Percentiles rank a stretch among this genome's conserved stretches.
Conservation (phyloP, 129 eudicot species). For the Daucus carota region DH1_v3.0 NC_030385.2:18823001-18823500, state of each 20-base stretch:
- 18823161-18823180: conserved; percentile 72
- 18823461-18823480: background rate
- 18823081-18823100: conserved; percentile 53
- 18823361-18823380: background rate
- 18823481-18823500: background rate
- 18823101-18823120: conserved; percentile 50
- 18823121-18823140: conserved; percentile 62
- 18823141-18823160: conserved; percentile 58
- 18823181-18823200: conserved; percentile 63
- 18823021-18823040: conserved; percentile 78
- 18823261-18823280: background rate
- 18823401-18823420: background rate
- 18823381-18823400: background rate
- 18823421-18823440: background rate
- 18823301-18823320: background rate
- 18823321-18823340: background rate
- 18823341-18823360: background rate
- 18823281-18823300: background rate
- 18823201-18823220: conserved; percentile 58
- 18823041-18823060: conserved; percentile 70
- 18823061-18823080: conserved; percentile 47
- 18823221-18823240: background rate
- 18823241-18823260: background rate
- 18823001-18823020: conserved; percentile 34
- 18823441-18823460: background rate